Base-by-base conservation (phyloP, 768 basidiomycete genomes). In the Amanita molliuscula region DNA sequence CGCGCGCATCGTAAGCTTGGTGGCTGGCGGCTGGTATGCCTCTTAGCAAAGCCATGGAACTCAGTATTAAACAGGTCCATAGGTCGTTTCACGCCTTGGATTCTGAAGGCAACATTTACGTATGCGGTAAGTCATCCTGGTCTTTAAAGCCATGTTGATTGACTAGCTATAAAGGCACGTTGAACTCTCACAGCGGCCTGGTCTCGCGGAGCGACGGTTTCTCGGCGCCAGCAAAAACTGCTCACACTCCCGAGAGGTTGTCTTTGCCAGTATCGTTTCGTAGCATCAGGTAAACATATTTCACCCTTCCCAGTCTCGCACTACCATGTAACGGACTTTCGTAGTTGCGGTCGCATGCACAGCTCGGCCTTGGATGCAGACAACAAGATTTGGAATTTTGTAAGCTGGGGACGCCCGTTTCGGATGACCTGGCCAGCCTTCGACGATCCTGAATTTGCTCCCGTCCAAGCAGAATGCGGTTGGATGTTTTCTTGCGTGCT, bases 1-100 rank as follows among this genome's bases (percentile, higher is more conserved):
- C 28, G 74, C 68, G 15, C 76, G 79, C 10, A 76, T 92, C 49
- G 86, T 93, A 34, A 77, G 70, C 53, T 68, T 94, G 36, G 76
- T 79, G 35, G 87, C 90, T 0, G 84, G 88, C 16, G 92, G 92
- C 59, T 91, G 86, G 90, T 88, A 58, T 54, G 80, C 65, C 28
- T 23, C 46, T 48, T 40, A 4, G 34, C 35, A 50, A 15, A 45
- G 9, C 42, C 13, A 29, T 43, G 37, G 37, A 42, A 18, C 15
- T 42, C 20, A 44, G 34, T 29, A 53, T n/a, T n/a, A 46, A 21
- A 26, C 42, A 44, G 44, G 41, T 52, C 43, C 47, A 13, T 15
- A 92, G 88, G 88, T 88, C 83, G 28, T 94, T 91, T 64, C 84
- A 91, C 58, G 89, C 88, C 2, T 66, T 94, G 35, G 87, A 92